Evolutionary conservation across 345 rosid species (phyloP), one percentile per base, ranked within the genome.

Genomic region (thale cress (Arabidopsis thaliana)): DNA sequence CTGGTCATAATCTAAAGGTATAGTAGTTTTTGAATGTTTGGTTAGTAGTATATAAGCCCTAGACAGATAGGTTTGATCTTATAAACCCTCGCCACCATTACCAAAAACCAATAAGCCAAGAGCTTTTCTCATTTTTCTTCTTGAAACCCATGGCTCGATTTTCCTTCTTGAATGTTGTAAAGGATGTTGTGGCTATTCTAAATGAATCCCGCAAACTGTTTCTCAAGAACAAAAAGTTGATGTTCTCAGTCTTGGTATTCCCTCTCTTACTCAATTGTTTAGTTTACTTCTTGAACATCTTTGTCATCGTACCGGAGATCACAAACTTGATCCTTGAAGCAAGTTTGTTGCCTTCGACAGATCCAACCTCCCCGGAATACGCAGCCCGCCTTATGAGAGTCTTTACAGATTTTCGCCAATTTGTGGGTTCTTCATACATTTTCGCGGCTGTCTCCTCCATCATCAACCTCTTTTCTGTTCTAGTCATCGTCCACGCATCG

Each of bases 141-240:
- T 30, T 14, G 20, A 30, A 28, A 56, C 32, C 12, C 16, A 77
- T 77, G 80, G 72, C 7, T 8, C 41, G 9, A 14, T 37, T 23
- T 48, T 7, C 59, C 6, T 13, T 56, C 67, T 59, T 78, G 72
- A 66, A 49, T 65, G 37, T 44, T 38, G 5, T 72, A 20, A 53
- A 9, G 53, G 80, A 65, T 23, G 58, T 81, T 41, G 30, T 34
- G 42, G 73, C 67, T 63, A 79, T 82, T 30, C 65, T 84, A 45
- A 73, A 69, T 37, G 84, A 81, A 67, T 67, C 86, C 74, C 24
- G 65, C 73, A 82, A 78, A 72, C 67, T 85, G 58, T 76, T 78
- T 58, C 20, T 52, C 74, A 82, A 78, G 76, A 84, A 85, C 63
- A 74, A 65, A 51, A 79, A 51, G 74, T 72, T 84, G n/a, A 82